Evolutionary conservation across 768 basidiomycete genomes (phyloP).

Genomic region (Leccinum disarticulatum): DNA sequence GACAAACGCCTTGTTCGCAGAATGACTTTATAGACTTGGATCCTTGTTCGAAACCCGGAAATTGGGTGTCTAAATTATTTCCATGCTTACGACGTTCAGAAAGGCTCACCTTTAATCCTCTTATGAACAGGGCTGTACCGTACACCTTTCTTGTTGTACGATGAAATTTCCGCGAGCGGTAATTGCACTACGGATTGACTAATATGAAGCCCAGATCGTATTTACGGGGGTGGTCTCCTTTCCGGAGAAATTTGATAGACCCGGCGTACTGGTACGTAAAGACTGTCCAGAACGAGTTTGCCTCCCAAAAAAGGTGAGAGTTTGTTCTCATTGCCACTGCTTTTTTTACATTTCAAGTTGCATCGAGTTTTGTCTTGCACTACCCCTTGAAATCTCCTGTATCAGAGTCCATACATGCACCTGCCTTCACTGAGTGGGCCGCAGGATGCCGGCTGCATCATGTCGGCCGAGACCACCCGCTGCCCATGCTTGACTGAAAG

Average conservation of each 20-base stretch:
- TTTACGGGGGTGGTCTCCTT: conserved; percentile 22
- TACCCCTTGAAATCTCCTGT: not conserved
- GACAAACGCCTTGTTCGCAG: conserved; percentile 7
- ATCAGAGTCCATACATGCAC: conserved; percentile 2
- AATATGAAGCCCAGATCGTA: conserved; percentile 27
- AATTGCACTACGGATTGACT: conserved; percentile 28
- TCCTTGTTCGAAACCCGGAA: conserved; percentile 25
- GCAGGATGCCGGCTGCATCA: conserved; percentile 5
- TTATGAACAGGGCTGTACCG: conserved; percentile 14
- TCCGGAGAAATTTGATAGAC: conserved; percentile 19
- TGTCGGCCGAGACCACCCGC: conserved; percentile 6
- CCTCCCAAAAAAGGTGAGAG: conserved; percentile 29
- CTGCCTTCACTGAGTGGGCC: conserved; percentile 1
- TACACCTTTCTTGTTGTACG: conserved; percentile 27
- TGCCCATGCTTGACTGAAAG: conserved; percentile 16
- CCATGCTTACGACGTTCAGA: conserved; percentile 7
- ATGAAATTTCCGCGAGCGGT: conserved; percentile 31
- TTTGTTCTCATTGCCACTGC: conserved; percentile 9
- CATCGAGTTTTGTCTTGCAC: conserved; percentile 22
- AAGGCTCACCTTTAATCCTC: conserved; percentile 4
- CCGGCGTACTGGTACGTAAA: conserved; percentile 27
- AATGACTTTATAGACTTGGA: conserved; percentile 13
- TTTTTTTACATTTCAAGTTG: conserved; percentile 8
- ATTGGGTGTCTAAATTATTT: conserved; percentile 21
- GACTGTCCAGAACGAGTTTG: conserved; percentile 11